A percentile compares a stretch with the other conserved stretches of the same genome.
Evolutionary conservation across 1,139 yeast genomes (phyloP).

Genomic region (Taphrina confusa): DNA sequence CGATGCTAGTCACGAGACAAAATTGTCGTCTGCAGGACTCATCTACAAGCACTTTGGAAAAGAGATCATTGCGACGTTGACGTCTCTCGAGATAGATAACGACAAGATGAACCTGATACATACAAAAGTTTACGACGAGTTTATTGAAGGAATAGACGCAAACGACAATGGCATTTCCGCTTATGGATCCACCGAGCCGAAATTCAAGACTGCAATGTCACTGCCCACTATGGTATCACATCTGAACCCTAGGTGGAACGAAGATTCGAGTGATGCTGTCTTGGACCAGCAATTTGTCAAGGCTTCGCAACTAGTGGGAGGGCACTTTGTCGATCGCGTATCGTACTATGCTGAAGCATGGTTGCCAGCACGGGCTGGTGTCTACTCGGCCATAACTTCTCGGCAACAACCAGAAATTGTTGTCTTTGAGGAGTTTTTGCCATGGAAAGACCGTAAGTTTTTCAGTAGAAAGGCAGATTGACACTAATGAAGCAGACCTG

Average conservation of each 20-base stretch:
- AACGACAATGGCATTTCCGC: slow-evolving; percentile 90
- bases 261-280: slow-evolving; percentile 55
- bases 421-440: slow-evolving; percentile 70
- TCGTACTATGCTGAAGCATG: slow-evolving; percentile 78
- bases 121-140: slow-evolving; percentile 74
- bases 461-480: neutral
- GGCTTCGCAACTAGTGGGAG: slow-evolving; percentile 83
- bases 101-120: slow-evolving; percentile 62
- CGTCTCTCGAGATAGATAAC: slow-evolving; percentile 47
- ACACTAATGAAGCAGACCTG: slow-evolving; percentile 50
- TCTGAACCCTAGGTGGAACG: slow-evolving; percentile 85
- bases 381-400: slow-evolving; percentile 62
- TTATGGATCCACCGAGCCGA: slow-evolving; percentile 51
- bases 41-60: slow-evolving; percentile 83
- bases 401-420: slow-evolving; percentile 53
- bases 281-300: slow-evolving; percentile 66
- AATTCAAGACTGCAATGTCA: slow-evolving; percentile 52
- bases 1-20: slow-evolving; percentile 57
- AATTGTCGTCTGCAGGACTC: slow-evolving; percentile 89
- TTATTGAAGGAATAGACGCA: slow-evolving; percentile 90
- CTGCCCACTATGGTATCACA: slow-evolving; percentile 71
- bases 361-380: slow-evolving; percentile 85
- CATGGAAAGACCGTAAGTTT: slow-evolving; percentile 78
- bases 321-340: slow-evolving; percentile 67
- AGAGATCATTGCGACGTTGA: slow-evolving; percentile 60